Base-by-base conservation (phyloP, 768 basidiomycete genomes). In the Agaricus subrufescens region DNA sequence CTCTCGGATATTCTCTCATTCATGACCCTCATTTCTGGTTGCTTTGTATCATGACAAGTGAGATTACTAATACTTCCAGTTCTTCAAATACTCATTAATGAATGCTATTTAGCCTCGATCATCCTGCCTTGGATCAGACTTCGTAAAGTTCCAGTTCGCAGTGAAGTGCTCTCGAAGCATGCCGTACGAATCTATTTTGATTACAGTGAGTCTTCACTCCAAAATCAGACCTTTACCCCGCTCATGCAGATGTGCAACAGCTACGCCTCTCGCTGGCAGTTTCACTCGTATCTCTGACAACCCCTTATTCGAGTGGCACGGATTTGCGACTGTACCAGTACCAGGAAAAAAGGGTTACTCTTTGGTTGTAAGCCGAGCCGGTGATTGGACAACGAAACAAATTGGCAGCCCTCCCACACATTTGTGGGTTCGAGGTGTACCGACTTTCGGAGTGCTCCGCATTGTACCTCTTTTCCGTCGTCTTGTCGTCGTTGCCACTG, bases 61-160 rank as follows among this genome's bases (percentile, higher is more conserved):
- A 38, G 43, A 38, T 60, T 61, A 8, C 8, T 10, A 29, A n/a
- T 15, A 4, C 23, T 44, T 10, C 19, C 9, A 4, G 10, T 45
- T 27, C 5, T 34, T 34, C 7, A 4, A 8, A 2, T 9, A 42
- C n/a, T 43, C 43, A 3, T 12, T 25, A 27, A 10, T 27, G 11
- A 19, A 15, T 29, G 44, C 50, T 30, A 38, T 38, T 1, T 39
- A 74, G 75, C 63, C 26, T 84, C 81, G 19, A 80, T 84, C 55
- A 74, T 81, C 46, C 66, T 81, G 14, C 82, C 84, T n/a, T 86
- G 84, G 84, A 31, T 75, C n/a, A 70, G 81, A 45, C 73, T 86
- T 3, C 75, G 81, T 54, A 81, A 82, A 65, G 79, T 82, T 10
- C 72, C 76, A 7, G 81, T 85, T 38, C 71, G 73, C 19, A 70